Evolutionary conservation across 129 eudicot genomes (phyloP).

Genomic region (Helichrysum umbraculigerum): DNA sequence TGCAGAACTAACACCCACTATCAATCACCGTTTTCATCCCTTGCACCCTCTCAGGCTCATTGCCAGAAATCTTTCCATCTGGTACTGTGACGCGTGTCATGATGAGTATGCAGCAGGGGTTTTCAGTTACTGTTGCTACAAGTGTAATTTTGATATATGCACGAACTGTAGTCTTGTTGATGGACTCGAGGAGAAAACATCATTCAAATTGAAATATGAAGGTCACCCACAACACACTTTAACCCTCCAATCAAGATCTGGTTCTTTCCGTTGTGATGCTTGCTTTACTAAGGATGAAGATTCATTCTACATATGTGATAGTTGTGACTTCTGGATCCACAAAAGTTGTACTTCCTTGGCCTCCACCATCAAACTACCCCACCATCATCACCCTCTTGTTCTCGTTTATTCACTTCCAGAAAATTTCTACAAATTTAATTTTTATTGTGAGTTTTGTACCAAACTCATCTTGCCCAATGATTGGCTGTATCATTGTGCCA

Average conservation of each 20-base stretch:
- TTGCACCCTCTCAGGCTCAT: background rate
- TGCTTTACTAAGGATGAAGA: background rate
- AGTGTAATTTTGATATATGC: background rate
- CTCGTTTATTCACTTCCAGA: background rate
- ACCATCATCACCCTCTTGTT: background rate
- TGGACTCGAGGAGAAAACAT: background rate
- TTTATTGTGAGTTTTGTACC: background rate
- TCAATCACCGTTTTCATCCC: background rate
- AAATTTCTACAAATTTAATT: background rate
- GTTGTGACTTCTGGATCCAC: conserved; percentile 9
- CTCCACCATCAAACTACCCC: background rate
- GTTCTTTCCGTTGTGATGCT: background rate
- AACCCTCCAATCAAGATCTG: background rate
- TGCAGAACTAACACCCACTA: background rate
- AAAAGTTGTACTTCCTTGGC: background rate
- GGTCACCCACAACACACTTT: conserved; percentile 8
- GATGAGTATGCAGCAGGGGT: no score
- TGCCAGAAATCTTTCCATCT: background rate
- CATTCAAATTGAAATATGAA: background rate
- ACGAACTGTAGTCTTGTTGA: background rate
- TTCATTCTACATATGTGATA: background rate
- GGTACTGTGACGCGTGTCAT: background rate
- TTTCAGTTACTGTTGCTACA: background rate
- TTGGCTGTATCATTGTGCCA: background rate
- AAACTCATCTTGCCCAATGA: background rate